A percentile compares a stretch with the other conserved stretches of the same genome.
phyloP scores from a whole-genome alignment of 345 rosid genomes.

The Dovyalis caffra region DNA sequence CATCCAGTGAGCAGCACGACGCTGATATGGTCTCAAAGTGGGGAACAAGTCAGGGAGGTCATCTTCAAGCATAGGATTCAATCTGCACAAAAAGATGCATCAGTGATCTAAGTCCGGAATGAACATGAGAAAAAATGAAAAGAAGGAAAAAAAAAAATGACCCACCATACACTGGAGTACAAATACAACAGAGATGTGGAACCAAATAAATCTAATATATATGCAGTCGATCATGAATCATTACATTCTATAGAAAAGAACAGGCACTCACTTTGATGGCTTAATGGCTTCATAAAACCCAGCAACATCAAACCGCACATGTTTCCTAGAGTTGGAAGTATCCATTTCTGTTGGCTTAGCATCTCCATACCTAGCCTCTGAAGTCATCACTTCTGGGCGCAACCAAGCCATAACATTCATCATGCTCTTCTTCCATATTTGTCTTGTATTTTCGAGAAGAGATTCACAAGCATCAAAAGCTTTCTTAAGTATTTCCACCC shows the following conservation, averaged over 20 bases:
- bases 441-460: slow-evolving; percentile 62
- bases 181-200: too few species aligned
- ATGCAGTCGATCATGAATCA: slow-evolving; percentile 8
- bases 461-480: too few species aligned
- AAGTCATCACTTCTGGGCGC: slow-evolving; percentile 83
- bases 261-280: slow-evolving; percentile 79
- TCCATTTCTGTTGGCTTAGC: slow-evolving; percentile 29
- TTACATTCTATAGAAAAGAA: background rate
- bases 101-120: background rate
- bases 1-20: slow-evolving; percentile 97
- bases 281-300: slow-evolving; percentile 93
- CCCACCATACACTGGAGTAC: too few species aligned
- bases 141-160: too few species aligned
- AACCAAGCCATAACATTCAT: slow-evolving; percentile 88
- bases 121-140: too few species aligned
- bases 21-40: slow-evolving; percentile 83
- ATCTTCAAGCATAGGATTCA: slow-evolving; percentile 58
- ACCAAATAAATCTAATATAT: too few species aligned
- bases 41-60: slow-evolving; percentile 70
- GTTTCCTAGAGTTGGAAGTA: slow-evolving; percentile 35
- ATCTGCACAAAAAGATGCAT: slow-evolving; percentile 43
- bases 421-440: slow-evolving; percentile 88
- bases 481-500: slow-evolving; percentile 81
- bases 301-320: slow-evolving; percentile 60
- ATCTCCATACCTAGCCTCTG: slow-evolving; percentile 69